Conservation (phyloP, 225 moss, liverwort and hornwort species). For the Anthoceros angustus region DNA sequence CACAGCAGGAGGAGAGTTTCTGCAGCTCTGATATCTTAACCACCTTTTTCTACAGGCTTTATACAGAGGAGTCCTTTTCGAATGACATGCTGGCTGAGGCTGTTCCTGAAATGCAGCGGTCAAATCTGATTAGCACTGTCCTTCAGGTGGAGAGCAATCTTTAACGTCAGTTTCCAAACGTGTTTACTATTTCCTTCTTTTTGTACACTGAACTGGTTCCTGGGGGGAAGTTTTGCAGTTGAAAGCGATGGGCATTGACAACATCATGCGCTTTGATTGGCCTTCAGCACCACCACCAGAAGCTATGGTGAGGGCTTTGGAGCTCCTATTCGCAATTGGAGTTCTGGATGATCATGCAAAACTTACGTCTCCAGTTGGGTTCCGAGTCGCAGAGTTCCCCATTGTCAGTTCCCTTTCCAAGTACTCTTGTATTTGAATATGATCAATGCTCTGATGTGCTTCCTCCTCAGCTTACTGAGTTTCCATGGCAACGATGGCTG, state of each 20-base stretch:
- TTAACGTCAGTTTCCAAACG: neutral
- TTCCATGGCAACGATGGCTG: neutral
- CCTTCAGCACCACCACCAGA: conserved; percentile 65
- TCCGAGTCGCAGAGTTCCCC: conserved; percentile 79
- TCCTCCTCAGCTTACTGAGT: neutral
- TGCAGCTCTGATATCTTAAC: neutral
- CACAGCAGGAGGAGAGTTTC: neutral
- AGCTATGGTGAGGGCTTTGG: conserved; percentile 73
- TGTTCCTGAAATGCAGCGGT: conserved; percentile 76
- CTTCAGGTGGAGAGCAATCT: conserved; percentile 34
- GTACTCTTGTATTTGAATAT: neutral
- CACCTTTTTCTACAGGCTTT: conserved; percentile 28
- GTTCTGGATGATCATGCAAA: conserved; percentile 64
- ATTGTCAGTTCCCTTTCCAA: conserved; percentile 18
- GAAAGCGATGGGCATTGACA: conserved; percentile 94
- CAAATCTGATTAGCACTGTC: conserved; percentile 59
- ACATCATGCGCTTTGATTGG: conserved; percentile 99
- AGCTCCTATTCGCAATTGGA: conserved; percentile 56
- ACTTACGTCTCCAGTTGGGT: conserved; percentile 75
- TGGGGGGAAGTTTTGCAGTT: conserved; percentile 18
- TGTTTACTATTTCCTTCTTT: neutral
- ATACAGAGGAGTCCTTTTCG: conserved; percentile 51
- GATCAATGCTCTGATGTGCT: neutral
- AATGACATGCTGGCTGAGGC: conserved; percentile 50
- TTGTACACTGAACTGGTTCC: too few relatives aligned